Evolutionary conservation across 371 early-diverging fungal genomes (phyloP), one percentile per base, ranked within the genome.

Genomic region (Coemansia sp.): DNA sequence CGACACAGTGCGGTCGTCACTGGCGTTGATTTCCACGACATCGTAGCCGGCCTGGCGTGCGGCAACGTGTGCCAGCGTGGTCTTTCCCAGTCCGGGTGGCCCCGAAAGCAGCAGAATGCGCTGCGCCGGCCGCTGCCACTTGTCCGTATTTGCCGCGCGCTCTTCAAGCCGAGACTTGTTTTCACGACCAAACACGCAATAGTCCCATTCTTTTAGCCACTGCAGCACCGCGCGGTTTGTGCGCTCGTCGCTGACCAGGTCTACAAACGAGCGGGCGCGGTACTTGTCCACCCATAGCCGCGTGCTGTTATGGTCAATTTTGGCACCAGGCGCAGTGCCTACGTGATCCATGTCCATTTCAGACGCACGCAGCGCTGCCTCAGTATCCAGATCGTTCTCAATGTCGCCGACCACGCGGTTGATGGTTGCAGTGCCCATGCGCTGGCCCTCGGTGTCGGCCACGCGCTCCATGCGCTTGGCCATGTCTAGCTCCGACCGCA

Each of bases 1-100:
- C 5, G 85, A 82, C 0, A 88, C 92, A 0, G 95, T 92, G 63
- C 98, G 94, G 76, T 97, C 97, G 76, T 98, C 99, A 83, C 96
- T 94, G 4, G 99, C 99, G 80, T 99, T 99, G 74, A 99, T 89
- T 81, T 99, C 99, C 16, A 97, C 80, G 3, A 91, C 77, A 48
- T 91, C 85, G 70, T 98, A 94, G 1, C 96, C 96, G n/a, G 91
- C 86, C 65, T 95, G 94, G 47, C 84, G 82, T 0, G 97, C 97
- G 48, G 94, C 85, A 1, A 99, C 87, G 77, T 97, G 95, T 0
- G 97, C 99, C 65, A 99, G 80, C 0, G 99, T 98, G 0, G 99
- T 99, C 77, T 99, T 99, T 59, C 99, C 99, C 54, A 97, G 83
- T 0, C 99, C 99, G 1, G 99, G 97, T 16, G 94, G 92, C 0